Evolutionary conservation across 169 alveolate species (phyloP).

Genomic region (Cryptosporidium bovis): DNA sequence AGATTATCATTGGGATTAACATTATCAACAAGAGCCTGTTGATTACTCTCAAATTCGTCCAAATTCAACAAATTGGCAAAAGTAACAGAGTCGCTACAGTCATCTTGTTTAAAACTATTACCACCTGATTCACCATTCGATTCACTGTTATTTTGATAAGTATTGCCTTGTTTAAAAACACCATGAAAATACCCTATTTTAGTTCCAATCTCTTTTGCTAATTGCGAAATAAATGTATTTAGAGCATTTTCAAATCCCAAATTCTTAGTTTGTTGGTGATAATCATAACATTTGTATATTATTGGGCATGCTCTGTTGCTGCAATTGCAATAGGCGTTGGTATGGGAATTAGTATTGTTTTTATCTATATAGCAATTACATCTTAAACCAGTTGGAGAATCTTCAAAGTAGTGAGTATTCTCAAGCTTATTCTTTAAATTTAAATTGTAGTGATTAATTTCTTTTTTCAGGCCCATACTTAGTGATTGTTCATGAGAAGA

Average conservation of each 20-base stretch:
- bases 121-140: neutral
- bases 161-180: neutral
- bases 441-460: slow-evolving; percentile 78
- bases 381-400: slow-evolving; percentile 37
- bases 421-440: slow-evolving; percentile 78
- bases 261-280: slow-evolving; percentile 77
- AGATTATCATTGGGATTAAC: neutral
- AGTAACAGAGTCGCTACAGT: neutral
- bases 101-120: neutral
- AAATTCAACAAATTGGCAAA: slow-evolving; percentile 40
- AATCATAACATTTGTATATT: slow-evolving; percentile 50
- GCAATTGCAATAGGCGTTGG: slow-evolving; percentile 20
- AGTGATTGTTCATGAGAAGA: slow-evolving; percentile 56
- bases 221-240: slow-evolving; percentile 46
- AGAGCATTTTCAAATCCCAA: slow-evolving; percentile 72
- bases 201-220: slow-evolving; percentile 47
- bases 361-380: slow-evolving; percentile 3
- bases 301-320: slow-evolving; percentile 52
- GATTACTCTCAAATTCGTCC: slow-evolving; percentile 11
- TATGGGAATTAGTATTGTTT: neutral
- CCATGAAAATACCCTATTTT: slow-evolving; percentile 76
- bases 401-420: slow-evolving; percentile 16
- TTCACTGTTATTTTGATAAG: neutral
- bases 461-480: slow-evolving; percentile 37
- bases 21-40: neutral